Evolutionary conservation across 148 eudicot species (phyloP), one percentile per base, ranked within the genome.

Genomic region (Cornus suecica): DNA sequence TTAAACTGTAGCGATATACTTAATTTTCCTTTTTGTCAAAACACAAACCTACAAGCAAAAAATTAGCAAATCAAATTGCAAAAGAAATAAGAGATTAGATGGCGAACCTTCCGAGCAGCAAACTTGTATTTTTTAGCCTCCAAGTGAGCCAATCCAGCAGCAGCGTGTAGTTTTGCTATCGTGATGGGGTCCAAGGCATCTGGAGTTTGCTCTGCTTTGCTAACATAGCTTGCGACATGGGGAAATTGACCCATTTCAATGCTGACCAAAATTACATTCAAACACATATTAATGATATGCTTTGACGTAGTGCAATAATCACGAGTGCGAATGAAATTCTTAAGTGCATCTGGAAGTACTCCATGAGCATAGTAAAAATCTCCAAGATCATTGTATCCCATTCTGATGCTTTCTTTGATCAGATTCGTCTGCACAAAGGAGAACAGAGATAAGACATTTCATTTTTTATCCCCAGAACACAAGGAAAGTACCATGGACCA

Each of bases 371-470:
- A 95, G 76, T 83, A 86, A 75, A 92, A 95, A 76, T 95, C 97
- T 56, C 97, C 99, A 81, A 91, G 88, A 83, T 95, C 99, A 80
- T 95, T 95, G 86, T 87, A 92, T 65, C 99, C 97, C 99, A 92
- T 92, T 68, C 99, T 84, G 65, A 95, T 95, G 91, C 99, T 95
- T 83, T 95, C 99, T 82, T 95, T 95, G 27, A 92, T 92, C 79
- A 95, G 82, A 88, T 95, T 95, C 68, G 99, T 95, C 99, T 95
- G 92, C 80, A 74, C 68, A 64, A 58, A 67, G 66, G 56, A 48
- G 71, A 27, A 71, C 26, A 29, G 72, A 8, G 15, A n/a, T 16
- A 76, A 66, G 62, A 22, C 62, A 58, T 18, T 58, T 58, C n/a
- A 58, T 11, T 22, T 58, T 0, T 58, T 20, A 58, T 58, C 5